Conservation (phyloP, 306 rosid species). For the Dicorynia guianensis region DNA sequence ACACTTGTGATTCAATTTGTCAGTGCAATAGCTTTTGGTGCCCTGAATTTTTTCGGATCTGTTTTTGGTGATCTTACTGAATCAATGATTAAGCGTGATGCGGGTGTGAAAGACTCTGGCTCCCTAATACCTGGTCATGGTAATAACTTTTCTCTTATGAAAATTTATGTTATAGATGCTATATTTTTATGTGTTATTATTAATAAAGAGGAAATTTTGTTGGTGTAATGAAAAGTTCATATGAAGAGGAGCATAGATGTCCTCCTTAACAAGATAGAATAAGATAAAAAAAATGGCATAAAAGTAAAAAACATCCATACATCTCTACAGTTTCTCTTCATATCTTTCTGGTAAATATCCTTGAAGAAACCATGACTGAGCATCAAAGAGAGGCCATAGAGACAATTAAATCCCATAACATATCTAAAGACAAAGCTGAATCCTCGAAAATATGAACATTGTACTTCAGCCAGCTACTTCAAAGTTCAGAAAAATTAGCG, state of each 20-base stretch:
- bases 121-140: constrained; percentile 98
- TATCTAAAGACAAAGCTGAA: too few relatives aligned
- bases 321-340: too few relatives aligned
- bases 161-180: constrained; percentile 27
- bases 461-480: too few relatives aligned
- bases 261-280: constrained; percentile 12
- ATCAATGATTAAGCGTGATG: constrained; percentile 98
- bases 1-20: constrained; percentile 28
- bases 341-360: too few relatives aligned
- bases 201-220: background rate
- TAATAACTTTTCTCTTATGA: constrained; percentile 48
- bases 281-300: background rate
- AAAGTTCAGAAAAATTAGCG: too few relatives aligned
- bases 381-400: too few relatives aligned
- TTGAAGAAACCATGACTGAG: too few relatives aligned
- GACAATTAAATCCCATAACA: too few relatives aligned
- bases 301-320: background rate
- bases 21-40: constrained; percentile 83
- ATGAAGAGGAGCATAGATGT: constrained; percentile 27
- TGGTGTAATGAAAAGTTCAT: background rate
- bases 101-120: constrained; percentile 98
- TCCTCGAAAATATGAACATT: too few relatives aligned
- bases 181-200: constrained; percentile 28
- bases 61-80: constrained; percentile 96
- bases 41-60: constrained; percentile 85